phyloP scores from a whole-genome alignment of 768 basidiomycete species.

The Amyloporia xantha region DNA sequence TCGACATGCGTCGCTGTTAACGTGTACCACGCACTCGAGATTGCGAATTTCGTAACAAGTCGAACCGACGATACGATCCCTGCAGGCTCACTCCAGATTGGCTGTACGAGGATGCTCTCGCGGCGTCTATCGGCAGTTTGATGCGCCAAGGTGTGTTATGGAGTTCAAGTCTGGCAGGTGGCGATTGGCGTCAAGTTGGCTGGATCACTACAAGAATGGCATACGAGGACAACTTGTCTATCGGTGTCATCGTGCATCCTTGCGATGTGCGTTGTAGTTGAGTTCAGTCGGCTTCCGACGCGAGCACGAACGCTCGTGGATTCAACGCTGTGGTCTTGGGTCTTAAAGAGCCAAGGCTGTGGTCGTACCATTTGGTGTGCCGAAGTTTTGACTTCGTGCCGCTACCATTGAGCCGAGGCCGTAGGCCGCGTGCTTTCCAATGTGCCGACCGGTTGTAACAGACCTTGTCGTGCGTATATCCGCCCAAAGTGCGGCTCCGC shows the following conservation, averaged over 20 bases:
- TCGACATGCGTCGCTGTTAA: not conserved
- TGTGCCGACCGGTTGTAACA: no score
- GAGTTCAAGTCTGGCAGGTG: not conserved
- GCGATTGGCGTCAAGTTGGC: not conserved
- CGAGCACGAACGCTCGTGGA: no score
- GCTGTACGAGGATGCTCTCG: slow-evolving; percentile 10
- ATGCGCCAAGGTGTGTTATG: slow-evolving; percentile 3
- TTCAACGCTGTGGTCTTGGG: no score
- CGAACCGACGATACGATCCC: not conserved
- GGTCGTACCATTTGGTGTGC: no score
- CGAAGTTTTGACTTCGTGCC: no score
- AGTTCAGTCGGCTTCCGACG: not conserved
- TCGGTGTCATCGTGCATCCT: not conserved
- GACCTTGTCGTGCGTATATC: no score
- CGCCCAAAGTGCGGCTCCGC: no score
- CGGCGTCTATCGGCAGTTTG: slow-evolving; percentile 10
- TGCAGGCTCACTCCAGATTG: not conserved
- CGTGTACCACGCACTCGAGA: not conserved
- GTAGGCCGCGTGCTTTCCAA: no score
- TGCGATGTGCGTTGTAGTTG: not conserved
- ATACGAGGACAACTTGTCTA: slow-evolving; percentile 3
- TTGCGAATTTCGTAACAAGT: not conserved
- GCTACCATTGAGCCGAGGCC: no score
- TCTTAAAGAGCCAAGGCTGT: no score
- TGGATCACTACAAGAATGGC: not conserved